Evolutionary conservation across 352 stramenopile genomes (phyloP).

Genomic region (Phytophthora tubulina): DNA sequence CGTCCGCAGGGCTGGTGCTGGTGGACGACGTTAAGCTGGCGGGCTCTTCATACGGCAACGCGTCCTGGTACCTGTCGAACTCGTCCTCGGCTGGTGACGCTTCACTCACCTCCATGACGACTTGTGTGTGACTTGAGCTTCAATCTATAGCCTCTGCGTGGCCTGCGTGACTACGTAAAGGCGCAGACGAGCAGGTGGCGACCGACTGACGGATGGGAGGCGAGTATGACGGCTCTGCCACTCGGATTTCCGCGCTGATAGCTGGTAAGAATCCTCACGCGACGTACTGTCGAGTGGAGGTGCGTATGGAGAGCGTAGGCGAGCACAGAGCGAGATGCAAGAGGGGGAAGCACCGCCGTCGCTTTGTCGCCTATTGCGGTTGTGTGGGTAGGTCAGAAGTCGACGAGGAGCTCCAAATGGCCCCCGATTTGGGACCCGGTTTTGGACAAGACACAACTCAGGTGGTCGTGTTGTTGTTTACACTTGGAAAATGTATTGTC

Average conservation of each 20-base stretch:
- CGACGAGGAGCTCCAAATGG: slow-evolving; percentile 8
- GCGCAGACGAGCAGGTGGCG: slow-evolving; percentile 24
- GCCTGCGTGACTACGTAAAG: slow-evolving; percentile 27
- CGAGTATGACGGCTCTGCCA: slow-evolving; percentile 25
- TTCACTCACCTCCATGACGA: slow-evolving; percentile 35
- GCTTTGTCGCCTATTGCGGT: slow-evolving; percentile 31
- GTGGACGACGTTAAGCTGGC: slow-evolving; percentile 50
- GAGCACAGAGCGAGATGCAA: slow-evolving; percentile 4
- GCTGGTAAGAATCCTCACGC: slow-evolving; percentile 9
- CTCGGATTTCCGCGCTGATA: slow-evolving; percentile 19
- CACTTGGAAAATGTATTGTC: slow-evolving; percentile 33
- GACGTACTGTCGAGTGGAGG: slow-evolving; percentile 13
- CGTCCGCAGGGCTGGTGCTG: slow-evolving; percentile 46
- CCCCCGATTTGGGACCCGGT: neutral
- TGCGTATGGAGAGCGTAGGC: slow-evolving; percentile 4
- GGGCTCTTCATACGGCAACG: slow-evolving; percentile 39
- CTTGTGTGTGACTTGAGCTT: slow-evolving; percentile 17
- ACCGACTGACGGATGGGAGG: slow-evolving; percentile 9
- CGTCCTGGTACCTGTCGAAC: slow-evolving; percentile 38
- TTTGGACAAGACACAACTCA: slow-evolving; percentile 33
- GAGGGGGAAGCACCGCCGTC: slow-evolving; percentile 34
- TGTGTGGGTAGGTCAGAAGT: slow-evolving; percentile 23
- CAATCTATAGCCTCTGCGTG: neutral
- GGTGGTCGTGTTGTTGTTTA: slow-evolving; percentile 36
- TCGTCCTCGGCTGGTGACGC: slow-evolving; percentile 33